A percentile compares a stretch with the other conserved stretches of the same genome.
These are phyloP conservation scores for Eucalyptus pauciflora DNA, from an alignment of 345 rosid species.

Conservation along the genomic window DNA sequence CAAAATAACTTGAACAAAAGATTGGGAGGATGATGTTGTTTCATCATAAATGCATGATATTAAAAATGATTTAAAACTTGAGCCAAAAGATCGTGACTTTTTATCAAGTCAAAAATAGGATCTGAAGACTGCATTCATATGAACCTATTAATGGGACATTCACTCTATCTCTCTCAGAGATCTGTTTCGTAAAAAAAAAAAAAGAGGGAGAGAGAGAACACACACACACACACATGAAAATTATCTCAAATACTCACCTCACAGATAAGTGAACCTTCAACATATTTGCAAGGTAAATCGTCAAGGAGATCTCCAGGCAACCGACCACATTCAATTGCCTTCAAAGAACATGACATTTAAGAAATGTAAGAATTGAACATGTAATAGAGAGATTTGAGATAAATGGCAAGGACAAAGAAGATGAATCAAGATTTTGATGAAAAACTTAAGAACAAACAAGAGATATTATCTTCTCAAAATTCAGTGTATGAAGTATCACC, in stretches of 20 bases:
- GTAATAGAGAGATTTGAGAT: not conserved
- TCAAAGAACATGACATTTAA: not conserved
- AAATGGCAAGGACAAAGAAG: not conserved
- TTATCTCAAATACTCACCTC: conserved; percentile 39
- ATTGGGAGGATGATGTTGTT: not conserved
- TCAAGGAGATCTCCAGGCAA: conserved; percentile 80
- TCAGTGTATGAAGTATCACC: not conserved
- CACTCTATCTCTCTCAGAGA: not conserved
- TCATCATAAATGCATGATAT: not conserved
- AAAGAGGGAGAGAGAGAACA: no score
- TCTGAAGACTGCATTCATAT: not conserved
- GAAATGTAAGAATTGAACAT: not conserved
- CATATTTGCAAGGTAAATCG: conserved; percentile 64
- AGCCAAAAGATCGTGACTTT: not conserved
- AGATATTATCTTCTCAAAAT: not conserved
- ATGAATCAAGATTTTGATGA: not conserved
- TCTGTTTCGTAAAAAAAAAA: not conserved
- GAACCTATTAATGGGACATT: not conserved
- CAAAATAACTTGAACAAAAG: not conserved
- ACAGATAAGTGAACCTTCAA: conserved; percentile 65
- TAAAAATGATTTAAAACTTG: not conserved
- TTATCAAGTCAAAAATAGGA: not conserved
- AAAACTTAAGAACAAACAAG: not conserved
- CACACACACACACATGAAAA: not conserved
- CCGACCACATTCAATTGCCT: conserved; percentile 92